phyloP scores from a whole-genome alignment of 108 stramenopile species.

The Discostella stelligeroides region DNA sequence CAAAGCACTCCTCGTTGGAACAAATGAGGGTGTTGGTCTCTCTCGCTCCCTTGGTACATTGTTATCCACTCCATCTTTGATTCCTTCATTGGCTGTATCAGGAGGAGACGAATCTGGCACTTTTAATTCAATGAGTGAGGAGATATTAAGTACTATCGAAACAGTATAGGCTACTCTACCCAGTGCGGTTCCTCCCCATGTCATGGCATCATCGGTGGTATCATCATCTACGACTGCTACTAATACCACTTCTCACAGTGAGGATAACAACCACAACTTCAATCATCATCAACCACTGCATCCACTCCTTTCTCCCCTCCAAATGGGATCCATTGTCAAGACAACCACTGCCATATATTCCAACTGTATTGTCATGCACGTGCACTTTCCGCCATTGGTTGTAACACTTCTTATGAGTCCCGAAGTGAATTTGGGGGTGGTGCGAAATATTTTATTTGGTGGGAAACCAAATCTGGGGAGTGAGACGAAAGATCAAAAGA shows the following conservation, averaged over 20 bases:
- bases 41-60: slow-evolving; percentile 56
- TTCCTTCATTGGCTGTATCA: neutral
- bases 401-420: slow-evolving; percentile 42
- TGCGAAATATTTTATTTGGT: slow-evolving; percentile 22
- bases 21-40: slow-evolving; percentile 53
- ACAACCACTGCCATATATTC: slow-evolving; percentile 43
- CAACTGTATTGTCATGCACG: slow-evolving; percentile 46
- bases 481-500: too few species aligned
- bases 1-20: slow-evolving; percentile 48
- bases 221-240: neutral
- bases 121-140: slow-evolving; percentile 38
- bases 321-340: slow-evolving; percentile 27
- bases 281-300: slow-evolving; percentile 38
- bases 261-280: neutral
- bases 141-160: slow-evolving; percentile 45
- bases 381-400: slow-evolving; percentile 50
- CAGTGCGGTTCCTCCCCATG: slow-evolving; percentile 46
- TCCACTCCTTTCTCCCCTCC: slow-evolving; percentile 39
- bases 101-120: neutral
- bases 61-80: neutral
- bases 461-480: too few species aligned
- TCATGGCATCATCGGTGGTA: slow-evolving; percentile 33
- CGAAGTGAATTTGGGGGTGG: slow-evolving; percentile 41
- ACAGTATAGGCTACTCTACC: slow-evolving; percentile 52
- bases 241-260: neutral